These are phyloP conservation scores for Chrysochromulina parva DNA, from an alignment of 78 protist genomes.

Conservation along the genomic window DNA sequence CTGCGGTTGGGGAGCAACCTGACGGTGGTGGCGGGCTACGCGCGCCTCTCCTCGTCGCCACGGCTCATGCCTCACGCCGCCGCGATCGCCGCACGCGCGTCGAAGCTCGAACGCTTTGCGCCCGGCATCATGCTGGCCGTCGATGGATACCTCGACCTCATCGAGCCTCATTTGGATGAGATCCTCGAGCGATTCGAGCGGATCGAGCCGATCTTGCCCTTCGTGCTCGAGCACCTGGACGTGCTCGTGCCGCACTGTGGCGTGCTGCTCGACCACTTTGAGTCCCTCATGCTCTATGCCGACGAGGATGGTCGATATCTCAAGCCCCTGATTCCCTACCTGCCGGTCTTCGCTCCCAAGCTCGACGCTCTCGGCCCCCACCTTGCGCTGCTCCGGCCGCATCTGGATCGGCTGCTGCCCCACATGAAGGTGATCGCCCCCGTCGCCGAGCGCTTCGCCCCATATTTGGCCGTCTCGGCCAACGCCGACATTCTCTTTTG, in stretches of 20 bases:
- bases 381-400: neutral
- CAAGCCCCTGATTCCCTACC: neutral
- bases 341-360: neutral
- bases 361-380: neutral
- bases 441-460: neutral
- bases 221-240: neutral
- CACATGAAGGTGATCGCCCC: neutral
- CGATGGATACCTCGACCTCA: neutral
- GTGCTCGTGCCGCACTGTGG: neutral
- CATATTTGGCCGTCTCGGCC: neutral
- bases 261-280: neutral
- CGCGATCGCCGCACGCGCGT: neutral
- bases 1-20: neutral
- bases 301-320: neutral
- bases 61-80: neutral
- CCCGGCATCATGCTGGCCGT: neutral
- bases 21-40: neutral
- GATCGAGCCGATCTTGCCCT: neutral
- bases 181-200: neutral
- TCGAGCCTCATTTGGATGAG: neutral
- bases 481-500: neutral
- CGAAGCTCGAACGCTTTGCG: neutral
- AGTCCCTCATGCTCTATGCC: neutral
- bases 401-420: neutral
- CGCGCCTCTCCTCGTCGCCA: neutral